Evolutionary conservation across 2,329 filamentous ascomycete genomes (phyloP).

Genomic region (Cladosporium velox): DNA sequence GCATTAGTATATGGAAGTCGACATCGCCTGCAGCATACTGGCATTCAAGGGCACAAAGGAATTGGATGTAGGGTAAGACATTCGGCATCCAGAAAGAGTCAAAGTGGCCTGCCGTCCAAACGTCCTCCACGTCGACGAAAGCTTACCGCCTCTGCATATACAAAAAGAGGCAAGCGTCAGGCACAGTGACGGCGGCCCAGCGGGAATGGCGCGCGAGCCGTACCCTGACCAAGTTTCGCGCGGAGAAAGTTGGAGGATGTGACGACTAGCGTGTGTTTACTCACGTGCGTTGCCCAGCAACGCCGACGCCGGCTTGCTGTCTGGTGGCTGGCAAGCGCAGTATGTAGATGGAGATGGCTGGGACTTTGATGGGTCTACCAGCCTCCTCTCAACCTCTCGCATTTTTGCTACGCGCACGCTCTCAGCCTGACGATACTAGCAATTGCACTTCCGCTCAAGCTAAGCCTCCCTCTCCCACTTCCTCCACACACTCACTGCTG

Average conservation of each 20-base stretch:
- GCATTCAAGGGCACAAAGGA: neutral
- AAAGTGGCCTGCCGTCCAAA: neutral
- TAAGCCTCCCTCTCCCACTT: slow-evolving; percentile 20
- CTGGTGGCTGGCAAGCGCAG: slow-evolving; percentile 12
- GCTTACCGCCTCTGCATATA: slow-evolving; percentile 7
- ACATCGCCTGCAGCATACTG: neutral
- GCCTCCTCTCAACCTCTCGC: slow-evolving; percentile 13
- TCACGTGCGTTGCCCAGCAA: slow-evolving; percentile 5
- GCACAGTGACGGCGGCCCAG: neutral
- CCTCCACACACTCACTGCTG: neutral
- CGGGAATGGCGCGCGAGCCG: slow-evolving; percentile 9
- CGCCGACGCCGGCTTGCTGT: neutral
- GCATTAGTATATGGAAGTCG: neutral
- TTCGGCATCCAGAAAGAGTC: neutral
- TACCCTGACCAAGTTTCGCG: neutral
- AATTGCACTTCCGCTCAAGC: slow-evolving; percentile 15
- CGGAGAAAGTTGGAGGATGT: slow-evolving; percentile 8
- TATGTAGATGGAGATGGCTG: slow-evolving; percentile 15
- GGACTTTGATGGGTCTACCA: slow-evolving; percentile 8
- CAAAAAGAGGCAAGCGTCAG: neutral
- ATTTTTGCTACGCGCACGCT: slow-evolving; percentile 13
- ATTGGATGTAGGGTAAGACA: slow-evolving; percentile 5
- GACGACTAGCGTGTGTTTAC: slow-evolving; percentile 14
- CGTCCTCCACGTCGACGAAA: neutral
- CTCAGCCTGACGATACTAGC: slow-evolving; percentile 14